Percentiles rank a stretch among this genome's conserved stretches.
phyloP scores from a whole-genome alignment of 306 rosid genomes.

The Betula pendula region DNA sequence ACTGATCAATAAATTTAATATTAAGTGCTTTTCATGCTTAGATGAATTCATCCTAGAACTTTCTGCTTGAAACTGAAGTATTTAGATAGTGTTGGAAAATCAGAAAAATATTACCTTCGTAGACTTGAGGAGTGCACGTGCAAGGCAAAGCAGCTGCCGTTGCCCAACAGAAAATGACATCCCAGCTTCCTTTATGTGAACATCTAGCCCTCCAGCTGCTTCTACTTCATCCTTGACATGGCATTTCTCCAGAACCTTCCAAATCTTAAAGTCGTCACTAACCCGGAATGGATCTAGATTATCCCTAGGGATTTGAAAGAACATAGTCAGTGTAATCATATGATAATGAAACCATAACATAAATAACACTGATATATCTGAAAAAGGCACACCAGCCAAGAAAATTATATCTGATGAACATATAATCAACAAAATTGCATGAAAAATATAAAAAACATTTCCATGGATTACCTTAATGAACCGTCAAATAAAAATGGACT shows the following conservation, averaged over 20 bases:
- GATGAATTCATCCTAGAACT: not conserved
- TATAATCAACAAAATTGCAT: conserved; percentile 15
- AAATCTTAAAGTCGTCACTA: conserved; percentile 66
- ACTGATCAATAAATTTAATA: not conserved
- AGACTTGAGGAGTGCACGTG: conserved; percentile 88
- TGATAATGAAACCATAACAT: not conserved
- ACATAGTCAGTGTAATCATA: not conserved
- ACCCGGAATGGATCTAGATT: conserved; percentile 78
- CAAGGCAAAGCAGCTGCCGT: conserved; percentile 93
- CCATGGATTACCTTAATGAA: conserved; percentile 60
- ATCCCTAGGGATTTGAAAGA: conserved; percentile 49
- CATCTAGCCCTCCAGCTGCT: conserved; percentile 75
- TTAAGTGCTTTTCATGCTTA: not conserved
- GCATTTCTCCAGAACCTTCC: conserved; percentile 79
- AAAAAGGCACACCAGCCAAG: too few species aligned
- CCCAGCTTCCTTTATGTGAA: conserved; percentile 68
- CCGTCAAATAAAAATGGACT: conserved; percentile 91
- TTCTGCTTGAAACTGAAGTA: not conserved
- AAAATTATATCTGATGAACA: not conserved
- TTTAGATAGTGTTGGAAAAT: not conserved
- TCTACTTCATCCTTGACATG: conserved; percentile 83
- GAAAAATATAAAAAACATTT: conserved; percentile 8
- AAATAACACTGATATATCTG: not conserved
- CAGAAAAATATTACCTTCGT: conserved; percentile 54
- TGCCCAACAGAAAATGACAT: conserved; percentile 91